Evolutionary conservation across 257 asterid species (phyloP).

Genomic region (Solanum megistacrolobum): DNA sequence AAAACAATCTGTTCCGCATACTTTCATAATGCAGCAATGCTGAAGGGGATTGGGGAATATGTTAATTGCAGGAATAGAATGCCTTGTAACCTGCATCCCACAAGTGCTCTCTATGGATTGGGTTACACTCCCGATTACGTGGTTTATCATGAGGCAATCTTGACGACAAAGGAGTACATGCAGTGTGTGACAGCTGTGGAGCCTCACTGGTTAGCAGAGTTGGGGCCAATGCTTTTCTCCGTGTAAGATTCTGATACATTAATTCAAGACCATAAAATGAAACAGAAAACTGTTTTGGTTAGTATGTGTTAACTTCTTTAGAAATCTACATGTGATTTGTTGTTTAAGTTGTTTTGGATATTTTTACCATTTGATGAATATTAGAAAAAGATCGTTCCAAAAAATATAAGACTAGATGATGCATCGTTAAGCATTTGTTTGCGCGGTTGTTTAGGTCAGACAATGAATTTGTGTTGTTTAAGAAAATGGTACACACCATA

Average conservation of each 20-base stretch:
- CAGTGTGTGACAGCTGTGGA: constrained; percentile 86
- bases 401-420: not conserved
- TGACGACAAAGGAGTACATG: constrained; percentile 86
- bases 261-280: constrained; percentile 67
- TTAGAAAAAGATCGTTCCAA: not conserved
- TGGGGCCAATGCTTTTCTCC: constrained; percentile 94
- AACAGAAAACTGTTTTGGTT: not conserved
- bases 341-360: not conserved
- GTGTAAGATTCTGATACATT: constrained; percentile 78
- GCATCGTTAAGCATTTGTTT: not conserved
- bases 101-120: constrained; percentile 73
- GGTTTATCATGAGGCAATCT: constrained; percentile 71
- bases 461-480: not conserved
- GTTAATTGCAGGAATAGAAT: constrained; percentile 80
- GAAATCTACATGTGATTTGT: not conserved
- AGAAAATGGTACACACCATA: not conserved
- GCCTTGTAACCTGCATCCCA: constrained; percentile 90
- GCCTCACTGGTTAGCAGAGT: constrained; percentile 90
- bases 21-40: constrained; percentile 74
- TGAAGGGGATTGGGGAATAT: constrained; percentile 75
- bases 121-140: constrained; percentile 86
- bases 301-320: not conserved
- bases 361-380: not conserved
- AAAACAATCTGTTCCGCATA: constrained; percentile 84
- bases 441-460: not conserved